These are phyloP conservation scores for Fusarium subtropicale DNA, from an alignment of 2,329 filamentous ascomycete species.

Conservation along the genomic window DNA sequence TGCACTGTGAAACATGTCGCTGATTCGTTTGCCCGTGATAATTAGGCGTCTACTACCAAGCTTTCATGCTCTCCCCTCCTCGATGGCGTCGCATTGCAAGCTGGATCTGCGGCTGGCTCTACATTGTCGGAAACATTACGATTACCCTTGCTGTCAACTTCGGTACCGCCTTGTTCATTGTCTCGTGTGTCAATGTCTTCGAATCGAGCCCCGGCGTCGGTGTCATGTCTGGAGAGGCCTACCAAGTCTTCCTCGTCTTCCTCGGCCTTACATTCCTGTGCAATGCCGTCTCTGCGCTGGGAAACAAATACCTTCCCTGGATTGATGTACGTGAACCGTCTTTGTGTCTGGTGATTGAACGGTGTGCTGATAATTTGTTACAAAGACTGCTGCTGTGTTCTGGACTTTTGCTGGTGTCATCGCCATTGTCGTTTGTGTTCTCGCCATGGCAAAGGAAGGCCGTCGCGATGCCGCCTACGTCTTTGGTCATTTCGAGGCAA, in stretches of 20 bases:
- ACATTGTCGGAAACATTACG: slow-evolving; percentile 82
- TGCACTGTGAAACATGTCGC: slow-evolving; percentile 19
- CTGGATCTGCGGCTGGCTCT: slow-evolving; percentile 81
- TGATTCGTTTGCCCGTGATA: slow-evolving; percentile 25
- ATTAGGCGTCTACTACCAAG: slow-evolving; percentile 76
- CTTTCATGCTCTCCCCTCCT: slow-evolving; percentile 76
- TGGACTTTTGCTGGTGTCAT: slow-evolving; percentile 80
- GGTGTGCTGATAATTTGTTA: slow-evolving; percentile 14
- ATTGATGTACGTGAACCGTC: slow-evolving; percentile 70
- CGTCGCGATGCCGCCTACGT: slow-evolving; percentile 71
- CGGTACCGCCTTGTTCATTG: slow-evolving; percentile 75
- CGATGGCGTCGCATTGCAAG: slow-evolving; percentile 71
- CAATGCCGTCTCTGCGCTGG: slow-evolving; percentile 73
- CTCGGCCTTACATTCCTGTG: slow-evolving; percentile 73
- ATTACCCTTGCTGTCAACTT: slow-evolving; percentile 88
- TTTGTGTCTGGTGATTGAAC: background rate
- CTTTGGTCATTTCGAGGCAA: slow-evolving; percentile 75
- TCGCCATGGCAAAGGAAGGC: slow-evolving; percentile 76
- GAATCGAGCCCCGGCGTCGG: slow-evolving; percentile 57
- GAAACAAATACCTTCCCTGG: slow-evolving; percentile 73
- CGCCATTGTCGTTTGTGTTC: slow-evolving; percentile 70
- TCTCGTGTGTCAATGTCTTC: slow-evolving; percentile 68
- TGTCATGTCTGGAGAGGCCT: slow-evolving; percentile 63
- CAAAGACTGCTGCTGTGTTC: slow-evolving; percentile 77
- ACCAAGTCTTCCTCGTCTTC: slow-evolving; percentile 79